phyloP scores from a whole-genome alignment of 2,329 filamentous ascomycete species.

The Fusarium decemcellulare region DNA sequence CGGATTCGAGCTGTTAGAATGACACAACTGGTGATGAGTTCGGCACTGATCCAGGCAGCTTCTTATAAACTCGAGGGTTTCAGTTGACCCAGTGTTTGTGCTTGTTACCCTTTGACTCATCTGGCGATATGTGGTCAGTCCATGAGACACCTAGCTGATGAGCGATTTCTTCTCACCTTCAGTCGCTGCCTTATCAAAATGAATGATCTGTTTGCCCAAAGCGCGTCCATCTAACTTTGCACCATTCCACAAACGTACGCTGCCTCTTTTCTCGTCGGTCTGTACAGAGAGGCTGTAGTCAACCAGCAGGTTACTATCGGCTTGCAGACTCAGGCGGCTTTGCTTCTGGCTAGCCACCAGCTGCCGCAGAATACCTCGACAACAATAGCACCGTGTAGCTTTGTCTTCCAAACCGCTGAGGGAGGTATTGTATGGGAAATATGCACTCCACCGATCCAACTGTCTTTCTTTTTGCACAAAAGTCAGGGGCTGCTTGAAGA shows the following conservation, averaged over 20 bases:
- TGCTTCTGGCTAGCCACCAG: neutral
- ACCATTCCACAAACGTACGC: neutral
- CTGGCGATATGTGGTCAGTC: neutral
- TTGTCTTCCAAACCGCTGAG: neutral
- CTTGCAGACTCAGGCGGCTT: neutral
- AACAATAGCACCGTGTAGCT: neutral
- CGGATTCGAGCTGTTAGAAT: neutral
- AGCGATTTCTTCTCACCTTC: neutral
- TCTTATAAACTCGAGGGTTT: neutral
- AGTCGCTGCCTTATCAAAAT: neutral
- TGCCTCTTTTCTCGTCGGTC: neutral
- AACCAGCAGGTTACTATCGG: neutral
- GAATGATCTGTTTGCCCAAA: neutral
- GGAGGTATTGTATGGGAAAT: neutral
- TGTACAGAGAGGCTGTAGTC: neutral
- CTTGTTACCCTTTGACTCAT: neutral
- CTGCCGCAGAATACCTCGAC: neutral
- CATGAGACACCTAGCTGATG: too few species aligned
- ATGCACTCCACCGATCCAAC: neutral
- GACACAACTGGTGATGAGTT: conserved; percentile 1
- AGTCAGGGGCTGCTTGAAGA: conserved; percentile 4
- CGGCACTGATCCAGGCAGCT: neutral
- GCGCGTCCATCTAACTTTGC: neutral
- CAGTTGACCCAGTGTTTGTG: neutral
- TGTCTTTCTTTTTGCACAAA: neutral